Base-by-base conservation (phyloP, 2,329 filamentous ascomycete genomes). In the Dothiorella sarmentorum region DNA sequence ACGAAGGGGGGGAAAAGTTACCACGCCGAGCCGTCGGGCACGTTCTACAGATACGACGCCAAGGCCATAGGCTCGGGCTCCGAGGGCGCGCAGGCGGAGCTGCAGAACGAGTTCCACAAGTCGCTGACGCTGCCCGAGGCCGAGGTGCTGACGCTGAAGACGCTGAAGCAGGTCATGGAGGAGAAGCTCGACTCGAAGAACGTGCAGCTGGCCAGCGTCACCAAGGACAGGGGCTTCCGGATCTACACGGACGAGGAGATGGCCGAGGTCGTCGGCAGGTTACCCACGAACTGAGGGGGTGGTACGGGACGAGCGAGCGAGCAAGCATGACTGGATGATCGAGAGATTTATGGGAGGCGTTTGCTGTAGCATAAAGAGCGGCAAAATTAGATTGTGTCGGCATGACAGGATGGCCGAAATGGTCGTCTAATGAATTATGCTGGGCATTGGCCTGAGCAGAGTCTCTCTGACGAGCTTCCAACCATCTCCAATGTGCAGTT, bases 111-210 rank as follows among this genome's bases (percentile, higher is more conserved):
- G 79, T 99, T 97, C 72, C 94, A 99, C 81, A 96, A 95, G 84
- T 97, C 93, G 60, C 83, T 99, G 63, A 96, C 92, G 40, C 87
- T 99, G 63, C 80, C 84, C 59, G 94, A 99, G 72, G 94, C 94
- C 60, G 94, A 99, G 80, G 94, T 92, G 3, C 80, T 99, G 65
- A 92, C 96, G 53, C 81, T 99, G 70, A 97, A 97, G 85, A 99
- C 94, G 35, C 77, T 99, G 74, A 99, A 97, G 84, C 94, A 99
- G 79, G 94, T 99, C 67, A 99, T 99, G 94, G 94, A 99, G 79
- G 94, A 99, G 85, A 99, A 99, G 81, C 83, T 99, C 61, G 94
- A 99, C 74, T 85, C 91, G 64, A 99, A 99, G 85, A 99, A 99
- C 72, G 94, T 99, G 65, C 94, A 99, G 80, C 78, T 99, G 67